These are phyloP conservation scores for Yarrowia sp. DNA, from an alignment of 805 yeast species.

Conservation along the genomic window DNA sequence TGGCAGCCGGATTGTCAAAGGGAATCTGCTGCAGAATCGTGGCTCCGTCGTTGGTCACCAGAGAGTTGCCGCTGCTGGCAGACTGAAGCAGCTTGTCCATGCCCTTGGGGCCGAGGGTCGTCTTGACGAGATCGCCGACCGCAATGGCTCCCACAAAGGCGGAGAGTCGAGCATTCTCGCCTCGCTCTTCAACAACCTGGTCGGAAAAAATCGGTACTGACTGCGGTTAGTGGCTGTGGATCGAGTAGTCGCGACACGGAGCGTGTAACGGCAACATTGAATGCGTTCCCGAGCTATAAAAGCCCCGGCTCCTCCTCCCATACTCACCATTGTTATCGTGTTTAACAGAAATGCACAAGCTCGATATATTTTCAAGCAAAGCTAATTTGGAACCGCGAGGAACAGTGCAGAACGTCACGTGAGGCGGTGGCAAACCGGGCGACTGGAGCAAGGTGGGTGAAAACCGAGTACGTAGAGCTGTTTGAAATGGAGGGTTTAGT, in stretches of 20 bases:
- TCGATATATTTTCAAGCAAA: not conserved
- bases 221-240: constrained; percentile 35
- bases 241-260: too few relatives aligned
- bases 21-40: constrained; percentile 93
- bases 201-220: constrained; percentile 94
- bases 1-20: constrained; percentile 96
- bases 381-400: constrained; percentile 10
- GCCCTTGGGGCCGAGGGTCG: constrained; percentile 96
- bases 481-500: not conserved
- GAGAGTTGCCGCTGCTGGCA: constrained; percentile 69
- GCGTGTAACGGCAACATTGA: too few relatives aligned
- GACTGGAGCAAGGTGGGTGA: not conserved
- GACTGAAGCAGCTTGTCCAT: constrained; percentile 95
- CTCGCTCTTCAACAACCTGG: constrained; percentile 96
- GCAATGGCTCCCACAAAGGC: constrained; percentile 99
- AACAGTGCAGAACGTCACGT: not conserved
- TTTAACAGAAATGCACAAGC: not conserved
- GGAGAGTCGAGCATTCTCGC: constrained; percentile 94
- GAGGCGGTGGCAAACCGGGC: not conserved
- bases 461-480: not conserved
- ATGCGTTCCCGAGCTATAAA: too few relatives aligned
- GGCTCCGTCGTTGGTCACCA: constrained; percentile 98
- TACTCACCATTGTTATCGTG: constrained; percentile 16
- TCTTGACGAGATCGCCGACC: constrained; percentile 93
- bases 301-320: not conserved